A percentile compares a stretch with the other conserved stretches of the same genome.
Evolutionary conservation across 2,329 filamentous ascomycete genomes (phyloP).

Genomic region (Dothistroma septosporum): DNA sequence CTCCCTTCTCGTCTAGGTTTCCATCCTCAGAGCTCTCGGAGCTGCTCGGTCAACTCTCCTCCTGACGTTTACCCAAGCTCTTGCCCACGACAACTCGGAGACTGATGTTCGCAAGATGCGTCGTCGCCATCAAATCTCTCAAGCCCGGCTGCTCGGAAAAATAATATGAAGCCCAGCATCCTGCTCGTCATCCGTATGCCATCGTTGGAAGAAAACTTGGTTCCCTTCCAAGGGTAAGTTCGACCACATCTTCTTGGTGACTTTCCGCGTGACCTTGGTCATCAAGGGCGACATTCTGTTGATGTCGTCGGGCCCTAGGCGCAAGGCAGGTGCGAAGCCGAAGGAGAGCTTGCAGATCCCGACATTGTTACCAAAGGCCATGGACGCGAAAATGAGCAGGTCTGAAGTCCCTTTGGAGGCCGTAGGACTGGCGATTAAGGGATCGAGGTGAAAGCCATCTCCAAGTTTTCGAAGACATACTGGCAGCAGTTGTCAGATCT

Average conservation of each 20-base stretch:
- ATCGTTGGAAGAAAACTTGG: slow-evolving; percentile 5
- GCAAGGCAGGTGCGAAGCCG: background rate
- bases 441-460: slow-evolving; percentile 6
- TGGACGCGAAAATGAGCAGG: slow-evolving; percentile 6
- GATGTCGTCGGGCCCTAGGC: background rate
- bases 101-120: slow-evolving; percentile 9
- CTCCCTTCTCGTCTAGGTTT: background rate
- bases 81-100: background rate
- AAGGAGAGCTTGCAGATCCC: slow-evolving; percentile 4
- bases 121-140: slow-evolving; percentile 6
- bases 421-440: background rate
- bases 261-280: background rate
- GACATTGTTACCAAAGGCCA: background rate
- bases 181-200: slow-evolving; percentile 5
- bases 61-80: background rate
- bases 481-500: too few relatives aligned
- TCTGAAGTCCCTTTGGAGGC: slow-evolving; percentile 8
- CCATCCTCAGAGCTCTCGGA: background rate
- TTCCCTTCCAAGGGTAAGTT: slow-evolving; percentile 5
- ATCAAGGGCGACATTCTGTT: background rate
- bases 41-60: background rate
- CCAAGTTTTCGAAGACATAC: background rate
- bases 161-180: slow-evolving; percentile 9
- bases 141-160: background rate
- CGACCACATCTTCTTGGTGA: background rate